Evolutionary conservation across 1,284 basidiomycete species (phyloP).

Genomic region (Coniferiporia weirii): DNA sequence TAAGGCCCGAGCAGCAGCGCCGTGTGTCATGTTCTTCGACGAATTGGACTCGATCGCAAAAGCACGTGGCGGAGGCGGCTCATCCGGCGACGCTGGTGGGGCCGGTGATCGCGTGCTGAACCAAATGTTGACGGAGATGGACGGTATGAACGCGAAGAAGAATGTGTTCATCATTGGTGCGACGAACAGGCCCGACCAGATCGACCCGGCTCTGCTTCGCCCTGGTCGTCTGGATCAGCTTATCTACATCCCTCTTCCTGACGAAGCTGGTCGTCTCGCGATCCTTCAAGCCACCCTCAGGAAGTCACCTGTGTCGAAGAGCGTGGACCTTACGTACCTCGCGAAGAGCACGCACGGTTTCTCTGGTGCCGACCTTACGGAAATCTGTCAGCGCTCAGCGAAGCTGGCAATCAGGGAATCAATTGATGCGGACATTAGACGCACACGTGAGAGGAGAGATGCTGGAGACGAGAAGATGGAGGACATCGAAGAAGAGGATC

Average conservation of each 20-base stretch:
- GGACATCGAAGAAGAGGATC: conserved; percentile 80
- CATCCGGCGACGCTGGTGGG: conserved; percentile 85
- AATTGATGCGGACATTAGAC: conserved; percentile 90
- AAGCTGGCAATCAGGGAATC: conserved; percentile 95
- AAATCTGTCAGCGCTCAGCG: conserved; percentile 97
- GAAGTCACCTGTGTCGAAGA: conserved; percentile 86
- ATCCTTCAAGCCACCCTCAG: conserved; percentile 91
- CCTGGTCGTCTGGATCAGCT: conserved; percentile 97
- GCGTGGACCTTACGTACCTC: conserved; percentile 85
- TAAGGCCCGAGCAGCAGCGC: conserved; percentile 97
- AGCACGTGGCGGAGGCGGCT: conserved; percentile 77
- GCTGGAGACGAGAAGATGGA: conserved; percentile 67
- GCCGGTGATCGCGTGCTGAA: conserved; percentile 97
- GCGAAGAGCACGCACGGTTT: conserved; percentile 95
- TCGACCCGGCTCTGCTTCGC: conserved; percentile 94
- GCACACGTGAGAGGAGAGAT: conserved; percentile 76
- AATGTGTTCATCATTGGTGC: conserved; percentile 99
- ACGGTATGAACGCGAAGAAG: conserved; percentile 99
- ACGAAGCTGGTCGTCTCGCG: conserved; percentile 86
- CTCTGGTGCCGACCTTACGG: conserved; percentile 98
- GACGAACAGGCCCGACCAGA: conserved; percentile 99
- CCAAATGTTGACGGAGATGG: conserved; percentile 98
- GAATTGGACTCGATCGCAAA: conserved; percentile 99
- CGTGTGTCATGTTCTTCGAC: conserved; percentile 99
- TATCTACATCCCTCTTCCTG: conserved; percentile 91